These are phyloP conservation scores for Zangia roseola DNA, from an alignment of 768 basidiomycete species.

Conservation along the genomic window DNA sequence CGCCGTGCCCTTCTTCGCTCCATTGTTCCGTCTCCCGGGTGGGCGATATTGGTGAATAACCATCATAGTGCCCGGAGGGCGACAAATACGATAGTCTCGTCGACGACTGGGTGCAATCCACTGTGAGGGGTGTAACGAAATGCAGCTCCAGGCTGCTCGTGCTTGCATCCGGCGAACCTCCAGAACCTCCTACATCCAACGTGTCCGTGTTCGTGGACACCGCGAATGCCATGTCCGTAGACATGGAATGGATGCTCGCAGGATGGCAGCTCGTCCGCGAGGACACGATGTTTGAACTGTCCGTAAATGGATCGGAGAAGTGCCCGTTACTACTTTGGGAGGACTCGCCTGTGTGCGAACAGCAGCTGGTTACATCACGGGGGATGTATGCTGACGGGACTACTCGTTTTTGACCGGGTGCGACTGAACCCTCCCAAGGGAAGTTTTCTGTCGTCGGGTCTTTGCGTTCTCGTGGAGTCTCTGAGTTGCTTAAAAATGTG, in stretches of 20 bases:
- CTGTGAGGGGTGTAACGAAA: slow-evolving; percentile 11
- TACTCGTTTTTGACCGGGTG: not conserved
- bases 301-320: slow-evolving; percentile 19
- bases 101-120: not conserved
- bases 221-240: slow-evolving; percentile 4
- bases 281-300: slow-evolving; percentile 5
- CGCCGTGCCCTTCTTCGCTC: slow-evolving; percentile 1
- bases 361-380: not conserved
- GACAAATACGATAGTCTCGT: slow-evolving; percentile 7
- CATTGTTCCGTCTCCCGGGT: not conserved
- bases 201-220: not conserved
- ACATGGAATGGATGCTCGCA: slow-evolving; percentile 4
- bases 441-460: not conserved
- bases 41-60: not conserved
- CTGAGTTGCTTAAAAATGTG: not conserved
- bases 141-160: slow-evolving; percentile 20
- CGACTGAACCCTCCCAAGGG: not conserved
- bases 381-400: not conserved
- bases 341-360: slow-evolving; percentile 7
- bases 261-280: slow-evolving; percentile 10
- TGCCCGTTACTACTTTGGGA: slow-evolving; percentile 7
- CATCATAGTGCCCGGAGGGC: slow-evolving; percentile 19
- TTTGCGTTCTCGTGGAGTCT: not conserved
- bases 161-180: slow-evolving; percentile 4
- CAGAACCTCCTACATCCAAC: not conserved